Percentiles rank a stretch among this genome's conserved stretches.
These are phyloP conservation scores for Fusarium neocosmosporiellum DNA, from an alignment of 2,329 filamentous ascomycete genomes.

Conservation along the genomic window DNA sequence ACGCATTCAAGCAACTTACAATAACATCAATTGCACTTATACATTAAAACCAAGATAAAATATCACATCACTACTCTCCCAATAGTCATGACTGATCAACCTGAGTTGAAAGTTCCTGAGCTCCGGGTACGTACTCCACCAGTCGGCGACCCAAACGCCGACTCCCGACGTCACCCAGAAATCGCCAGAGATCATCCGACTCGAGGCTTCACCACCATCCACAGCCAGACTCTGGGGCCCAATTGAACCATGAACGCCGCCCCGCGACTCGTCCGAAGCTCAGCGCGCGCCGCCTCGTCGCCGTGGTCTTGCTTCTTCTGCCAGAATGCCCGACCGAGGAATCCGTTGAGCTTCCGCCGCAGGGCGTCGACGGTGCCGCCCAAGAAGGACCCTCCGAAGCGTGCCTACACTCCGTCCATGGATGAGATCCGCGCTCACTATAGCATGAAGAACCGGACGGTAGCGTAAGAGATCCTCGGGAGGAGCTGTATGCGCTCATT, in stretches of 20 bases:
- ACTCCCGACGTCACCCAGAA: conserved; percentile 41
- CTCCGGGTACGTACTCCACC: not conserved
- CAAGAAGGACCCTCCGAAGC: conserved; percentile 35
- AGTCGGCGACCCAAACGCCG: conserved; percentile 35
- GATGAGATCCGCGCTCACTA: conserved; percentile 73
- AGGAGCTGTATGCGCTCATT: not conserved
- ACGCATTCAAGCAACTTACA: not conserved
- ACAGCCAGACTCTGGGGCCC: conserved; percentile 7
- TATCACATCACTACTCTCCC: not conserved
- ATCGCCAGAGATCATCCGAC: conserved; percentile 42
- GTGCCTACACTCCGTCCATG: conserved; percentile 59
- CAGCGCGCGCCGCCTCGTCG: conserved; percentile 39
- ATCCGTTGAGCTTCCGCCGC: conserved; percentile 44
- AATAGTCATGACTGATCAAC: not conserved
- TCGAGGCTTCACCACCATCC: conserved; percentile 25
- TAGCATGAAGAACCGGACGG: conserved; percentile 74
- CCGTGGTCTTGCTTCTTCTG: conserved; percentile 54
- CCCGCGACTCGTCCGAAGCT: conserved; percentile 50
- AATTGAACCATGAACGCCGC: conserved; percentile 54
- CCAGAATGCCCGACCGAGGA: conserved; percentile 47
- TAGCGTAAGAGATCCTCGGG: conserved; percentile 45
- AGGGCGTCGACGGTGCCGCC: conserved; percentile 47
- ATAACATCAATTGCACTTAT: not conserved
- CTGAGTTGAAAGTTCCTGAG: not conserved
- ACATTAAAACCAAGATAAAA: not conserved